Evolutionary conservation across 1,139 yeast species (phyloP).

Genomic region (Oligophagozyma castellii): DNA sequence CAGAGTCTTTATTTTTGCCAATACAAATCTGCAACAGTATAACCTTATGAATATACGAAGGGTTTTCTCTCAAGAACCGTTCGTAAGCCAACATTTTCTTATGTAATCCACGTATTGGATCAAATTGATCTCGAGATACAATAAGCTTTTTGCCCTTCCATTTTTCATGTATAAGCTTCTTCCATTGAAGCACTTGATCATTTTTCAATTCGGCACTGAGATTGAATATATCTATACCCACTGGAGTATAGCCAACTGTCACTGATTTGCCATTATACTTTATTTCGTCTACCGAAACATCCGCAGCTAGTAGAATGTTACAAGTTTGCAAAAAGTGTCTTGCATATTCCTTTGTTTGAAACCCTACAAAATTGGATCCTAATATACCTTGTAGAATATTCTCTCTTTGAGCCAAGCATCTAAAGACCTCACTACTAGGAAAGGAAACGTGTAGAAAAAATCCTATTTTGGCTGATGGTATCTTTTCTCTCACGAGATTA

Average conservation of each 20-base stretch:
- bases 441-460: conserved; percentile 87
- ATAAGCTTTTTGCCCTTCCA: conserved; percentile 60
- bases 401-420: conserved; percentile 83
- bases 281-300: conserved; percentile 64
- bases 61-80: conserved; percentile 54
- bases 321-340: conserved; percentile 90
- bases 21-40: conserved; percentile 76
- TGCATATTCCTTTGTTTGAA: conserved; percentile 87
- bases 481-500: conserved; percentile 55
- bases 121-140: conserved; percentile 81
- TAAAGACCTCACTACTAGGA: conserved; percentile 90
- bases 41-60: conserved; percentile 52
- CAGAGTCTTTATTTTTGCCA: conserved; percentile 36
- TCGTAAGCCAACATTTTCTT: conserved; percentile 85
- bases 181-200: conserved; percentile 55
- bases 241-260: conserved; percentile 57
- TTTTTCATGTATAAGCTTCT: conserved; percentile 54
- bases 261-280: conserved; percentile 55
- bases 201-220: conserved; percentile 33
- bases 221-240: conserved; percentile 71
- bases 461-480: conserved; percentile 83
- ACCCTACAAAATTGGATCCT: conserved; percentile 78
- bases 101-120: conserved; percentile 74
- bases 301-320: conserved; percentile 69
- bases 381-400: conserved; percentile 68